Conservation (phyloP, 2,329 filamentous ascomycete species). For the Epichloe coenophiala region DNA sequence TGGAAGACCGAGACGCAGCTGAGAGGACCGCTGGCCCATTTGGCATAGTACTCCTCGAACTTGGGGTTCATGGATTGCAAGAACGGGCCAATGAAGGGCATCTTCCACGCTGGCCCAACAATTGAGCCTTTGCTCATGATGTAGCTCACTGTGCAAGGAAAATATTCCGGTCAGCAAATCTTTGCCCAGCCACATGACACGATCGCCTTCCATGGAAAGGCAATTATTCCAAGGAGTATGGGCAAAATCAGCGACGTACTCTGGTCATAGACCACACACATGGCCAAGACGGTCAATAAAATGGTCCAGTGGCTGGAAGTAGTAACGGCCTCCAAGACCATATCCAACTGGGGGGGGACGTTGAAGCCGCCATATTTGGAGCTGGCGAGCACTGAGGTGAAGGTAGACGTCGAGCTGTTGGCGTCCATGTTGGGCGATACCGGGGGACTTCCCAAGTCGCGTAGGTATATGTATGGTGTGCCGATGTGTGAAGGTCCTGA, state of each 20-base stretch:
- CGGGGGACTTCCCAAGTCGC: background rate
- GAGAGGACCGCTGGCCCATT: constrained; percentile 82
- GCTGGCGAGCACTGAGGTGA: constrained; percentile 55
- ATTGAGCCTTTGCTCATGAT: constrained; percentile 63
- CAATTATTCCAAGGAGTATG: background rate
- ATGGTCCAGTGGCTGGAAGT: constrained; percentile 49
- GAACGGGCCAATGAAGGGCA: constrained; percentile 90
- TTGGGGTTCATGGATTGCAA: constrained; percentile 83
- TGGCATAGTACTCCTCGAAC: constrained; percentile 79
- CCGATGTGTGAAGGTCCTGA: background rate
- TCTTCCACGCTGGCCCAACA: constrained; percentile 60
- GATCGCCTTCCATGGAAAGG: background rate
- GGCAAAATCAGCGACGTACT: constrained; percentile 41
- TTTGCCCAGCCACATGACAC: background rate
- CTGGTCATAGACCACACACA: constrained; percentile 78
- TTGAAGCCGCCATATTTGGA: constrained; percentile 35
- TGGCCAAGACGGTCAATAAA: constrained; percentile 53
- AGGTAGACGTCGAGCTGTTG: constrained; percentile 52
- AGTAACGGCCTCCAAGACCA: constrained; percentile 40
- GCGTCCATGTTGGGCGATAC: constrained; percentile 31
- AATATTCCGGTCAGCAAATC: background rate
- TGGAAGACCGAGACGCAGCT: constrained; percentile 99
- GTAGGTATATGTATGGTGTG: background rate
- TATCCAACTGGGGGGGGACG: constrained; percentile 43
- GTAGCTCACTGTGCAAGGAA: constrained; percentile 49